phyloP scores from a whole-genome alignment of 176 grass and related monocot species.

The Rhynchospora breviuscula region DNA sequence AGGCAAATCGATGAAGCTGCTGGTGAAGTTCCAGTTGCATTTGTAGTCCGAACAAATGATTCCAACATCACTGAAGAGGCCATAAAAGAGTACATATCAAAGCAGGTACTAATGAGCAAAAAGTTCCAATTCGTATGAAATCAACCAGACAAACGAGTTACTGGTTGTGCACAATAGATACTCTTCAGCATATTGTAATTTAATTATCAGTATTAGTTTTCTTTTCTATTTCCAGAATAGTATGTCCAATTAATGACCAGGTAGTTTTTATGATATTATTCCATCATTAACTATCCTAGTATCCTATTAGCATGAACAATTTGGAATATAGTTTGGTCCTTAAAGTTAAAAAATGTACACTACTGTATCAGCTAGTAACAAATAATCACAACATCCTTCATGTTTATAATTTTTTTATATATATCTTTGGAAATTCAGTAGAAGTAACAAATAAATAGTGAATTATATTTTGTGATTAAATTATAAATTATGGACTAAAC shows the following conservation, averaged over 20 bases:
- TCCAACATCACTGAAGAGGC: slow-evolving; percentile 61
- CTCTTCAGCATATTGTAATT: background rate
- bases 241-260: too few relatives aligned
- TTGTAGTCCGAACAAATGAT: slow-evolving; percentile 54
- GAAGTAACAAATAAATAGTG: background rate
- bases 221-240: background rate
- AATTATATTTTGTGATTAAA: background rate
- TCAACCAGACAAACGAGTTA: background rate
- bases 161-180: background rate
- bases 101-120: slow-evolving; percentile 40
- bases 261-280: too few relatives aligned
- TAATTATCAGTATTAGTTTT: background rate
- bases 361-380: background rate
- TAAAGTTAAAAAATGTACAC: background rate
- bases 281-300: too few relatives aligned
- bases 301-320: too few relatives aligned
- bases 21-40: slow-evolving; percentile 85
- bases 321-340: background rate
- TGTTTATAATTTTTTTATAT: background rate
- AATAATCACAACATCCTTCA: background rate
- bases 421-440: background rate
- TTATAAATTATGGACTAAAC: background rate
- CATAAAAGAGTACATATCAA: slow-evolving; percentile 77
- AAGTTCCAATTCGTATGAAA: background rate
- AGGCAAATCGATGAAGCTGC: slow-evolving; percentile 79